phyloP scores from a whole-genome alignment of 305 asterid species.

The Solanum hybrid region DNA sequence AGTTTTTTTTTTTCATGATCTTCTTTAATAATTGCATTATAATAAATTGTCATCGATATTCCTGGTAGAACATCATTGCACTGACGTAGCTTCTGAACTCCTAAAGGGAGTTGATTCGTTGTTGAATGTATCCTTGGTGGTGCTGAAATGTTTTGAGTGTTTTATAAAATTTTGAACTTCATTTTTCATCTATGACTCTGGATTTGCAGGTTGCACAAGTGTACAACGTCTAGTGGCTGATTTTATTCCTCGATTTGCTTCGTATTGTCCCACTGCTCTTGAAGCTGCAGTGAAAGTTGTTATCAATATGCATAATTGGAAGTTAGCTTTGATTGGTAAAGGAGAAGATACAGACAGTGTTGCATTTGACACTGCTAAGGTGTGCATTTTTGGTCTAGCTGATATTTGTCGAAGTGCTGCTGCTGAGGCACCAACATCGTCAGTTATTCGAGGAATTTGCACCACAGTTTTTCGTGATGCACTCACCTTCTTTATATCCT shows the following conservation, averaged over 20 bases:
- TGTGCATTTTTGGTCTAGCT: slow-evolving; percentile 69
- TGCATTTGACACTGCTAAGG: slow-evolving; percentile 73
- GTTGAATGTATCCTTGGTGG: not conserved
- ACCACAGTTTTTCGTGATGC: slow-evolving; percentile 60
- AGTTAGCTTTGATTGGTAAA: slow-evolving; percentile 35
- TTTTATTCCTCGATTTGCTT: slow-evolving; percentile 62
- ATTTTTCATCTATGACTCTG: slow-evolving; percentile 7
- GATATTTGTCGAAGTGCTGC: slow-evolving; percentile 66
- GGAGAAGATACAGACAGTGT: slow-evolving; percentile 66
- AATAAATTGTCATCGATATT: not conserved
- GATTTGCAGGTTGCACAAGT: slow-evolving; percentile 54
- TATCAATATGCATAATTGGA: slow-evolving; percentile 53
- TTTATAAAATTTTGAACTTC: not conserved
- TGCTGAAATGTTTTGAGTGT: not conserved
- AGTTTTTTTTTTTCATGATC: not conserved
- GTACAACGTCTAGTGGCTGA: slow-evolving; percentile 69
- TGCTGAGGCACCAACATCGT: slow-evolving; percentile 44
- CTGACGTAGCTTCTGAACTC: not conserved
- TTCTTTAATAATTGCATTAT: not conserved
- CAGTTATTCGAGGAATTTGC: slow-evolving; percentile 45
- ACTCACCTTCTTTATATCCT: slow-evolving; percentile 54
- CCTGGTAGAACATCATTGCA: not conserved
- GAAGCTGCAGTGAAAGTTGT: slow-evolving; percentile 67
- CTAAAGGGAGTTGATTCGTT: not conserved
- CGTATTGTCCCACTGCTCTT: slow-evolving; percentile 70